Base-by-base conservation (phyloP, 306 rosid species). In the Quercus suber region DNA sequence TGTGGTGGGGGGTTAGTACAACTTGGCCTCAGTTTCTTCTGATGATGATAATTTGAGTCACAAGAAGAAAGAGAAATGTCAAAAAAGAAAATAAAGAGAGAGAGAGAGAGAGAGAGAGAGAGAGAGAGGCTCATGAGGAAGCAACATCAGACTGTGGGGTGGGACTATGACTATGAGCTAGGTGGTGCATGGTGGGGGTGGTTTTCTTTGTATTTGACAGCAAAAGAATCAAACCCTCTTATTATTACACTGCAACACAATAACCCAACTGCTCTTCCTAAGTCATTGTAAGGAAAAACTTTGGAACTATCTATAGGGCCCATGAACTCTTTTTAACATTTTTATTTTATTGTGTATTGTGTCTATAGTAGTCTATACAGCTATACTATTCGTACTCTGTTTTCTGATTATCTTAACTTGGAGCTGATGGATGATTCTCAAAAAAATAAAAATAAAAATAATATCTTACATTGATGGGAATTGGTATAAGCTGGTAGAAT, bases 11-110 rank as follows among this genome's bases (percentile, higher is more conserved):
- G 45, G 3, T 68, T 69, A n/a, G 83, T 78, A 81, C 85, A 81
- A 84, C 76, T 55, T 55, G 75, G 35, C 75, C 80, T 70, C 82
- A 52, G 71, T 83, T 87, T 78, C 78, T 80, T 84, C 78, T 80
- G 85, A 60, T 84, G 72, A 79, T 81, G 86, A 89, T 82, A 82
- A 83, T 85, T 83, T 80, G 80, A 82, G 82, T 84, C 92, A 89
- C 89, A 87, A 73, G 87, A 86, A 80, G 80, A 59, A 75, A 71
- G 18, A 33, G 23, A 43, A n/a, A 25, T 21, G 19, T 7, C 33
- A 71, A 53, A 8, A 51, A 69, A 78, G 70, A 75, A 65, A 58
- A 52, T 19, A 17, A 57, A 37, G 45, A 37, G 0, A 37, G 45
- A 37, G 45, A 37, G 0, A 37, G 45, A 37, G 45, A 37, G 45